Evolutionary conservation across 2,329 filamentous ascomycete genomes (phyloP), one percentile per base, ranked within the genome.

Genomic region (Hypocreales sp.): DNA sequence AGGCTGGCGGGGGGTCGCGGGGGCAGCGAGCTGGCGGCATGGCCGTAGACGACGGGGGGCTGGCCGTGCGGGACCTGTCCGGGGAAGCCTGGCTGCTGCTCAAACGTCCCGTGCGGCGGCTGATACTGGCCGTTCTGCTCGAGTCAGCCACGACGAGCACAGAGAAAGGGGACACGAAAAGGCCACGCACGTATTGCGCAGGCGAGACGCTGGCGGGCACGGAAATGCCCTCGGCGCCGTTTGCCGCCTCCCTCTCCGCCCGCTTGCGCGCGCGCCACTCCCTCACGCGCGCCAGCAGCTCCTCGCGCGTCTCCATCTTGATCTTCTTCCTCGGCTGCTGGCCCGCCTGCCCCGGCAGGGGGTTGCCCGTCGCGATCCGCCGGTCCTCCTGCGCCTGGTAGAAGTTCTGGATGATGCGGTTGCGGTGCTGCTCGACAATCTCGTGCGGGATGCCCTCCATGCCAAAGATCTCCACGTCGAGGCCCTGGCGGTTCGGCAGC

Each of bases 361-460:
- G 80, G 45, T 94, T 93, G 20, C 86, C 87, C 2, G 84, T 92
- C 7, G 72, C 67, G 26, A 78, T 74, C 39, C 80, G 76, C 32
- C 84, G 71, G 42, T 92, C 82, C 32, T 79, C 78, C 53, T 92
- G 81, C 15, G 75, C 76, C 48, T 83, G 75, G 53, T 92, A 87
- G 53, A 78, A 93, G 51, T 79, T 77, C 41, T 81, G 71, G 36
- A 84, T 72, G 47, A 95, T 82, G 42, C 81, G 73, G 53, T 90
- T 80, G 47, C 81, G 79, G 61, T 94, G 86, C 45, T 79, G 71
- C 43, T 82, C 70, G 31, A 82, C 60, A 35, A 92, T 69, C 31
- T 93, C 82, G 32, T 83, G 78, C 3, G 90, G 90, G 20, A 95
- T 82, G 46, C 90, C 90, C 51, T 94, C 84, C 81, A 94, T 94